A percentile compares a stretch with the other conserved stretches of the same genome.
phyloP scores from a whole-genome alignment of 805 yeast species.

The Saturnispora galanensis region DNA sequence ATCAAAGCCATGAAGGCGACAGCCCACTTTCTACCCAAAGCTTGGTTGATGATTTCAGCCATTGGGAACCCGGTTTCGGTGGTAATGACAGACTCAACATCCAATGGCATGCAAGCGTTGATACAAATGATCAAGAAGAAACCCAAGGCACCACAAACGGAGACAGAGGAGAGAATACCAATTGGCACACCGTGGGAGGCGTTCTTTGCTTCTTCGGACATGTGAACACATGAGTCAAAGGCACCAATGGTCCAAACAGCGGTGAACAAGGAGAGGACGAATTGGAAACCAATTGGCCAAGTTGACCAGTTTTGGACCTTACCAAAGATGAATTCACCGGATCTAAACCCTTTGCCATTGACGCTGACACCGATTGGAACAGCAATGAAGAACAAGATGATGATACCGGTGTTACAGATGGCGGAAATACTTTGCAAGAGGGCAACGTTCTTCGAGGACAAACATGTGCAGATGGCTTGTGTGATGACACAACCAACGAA shows the following conservation, averaged over 20 bases:
- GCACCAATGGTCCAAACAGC: conserved; percentile 68
- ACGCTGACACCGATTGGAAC: conserved; percentile 44
- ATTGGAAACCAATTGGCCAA: conserved; percentile 51
- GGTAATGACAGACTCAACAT: conserved; percentile 34
- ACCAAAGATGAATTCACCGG: conserved; percentile 47
- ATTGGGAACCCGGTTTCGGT: conserved; percentile 52
- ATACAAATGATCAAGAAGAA: conserved; percentile 50
- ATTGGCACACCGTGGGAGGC: conserved; percentile 55
- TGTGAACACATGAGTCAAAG: conserved; percentile 65
- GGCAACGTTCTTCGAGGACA: conserved; percentile 48
- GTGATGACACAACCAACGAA: conserved; percentile 40
- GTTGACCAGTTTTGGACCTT: conserved; percentile 46
- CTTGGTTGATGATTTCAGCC: conserved; percentile 44
- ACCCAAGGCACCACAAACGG: conserved; percentile 46
- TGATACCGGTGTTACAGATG: conserved; percentile 36
- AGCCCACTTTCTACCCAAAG: conserved; percentile 33
- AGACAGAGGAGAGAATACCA: conserved; percentile 51
- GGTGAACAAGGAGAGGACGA: conserved; percentile 47
- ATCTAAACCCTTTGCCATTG: conserved; percentile 32
- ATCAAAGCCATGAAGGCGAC: conserved; percentile 36
- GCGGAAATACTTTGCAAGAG: conserved; percentile 42
- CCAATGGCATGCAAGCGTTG: conserved; percentile 50
- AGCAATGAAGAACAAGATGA: conserved; percentile 46
- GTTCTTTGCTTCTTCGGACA: conserved; percentile 60
- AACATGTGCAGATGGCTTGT: conserved; percentile 40